Evolutionary conservation across 768 basidiomycete species (phyloP).

Genomic region (Phylloporus sp.): DNA sequence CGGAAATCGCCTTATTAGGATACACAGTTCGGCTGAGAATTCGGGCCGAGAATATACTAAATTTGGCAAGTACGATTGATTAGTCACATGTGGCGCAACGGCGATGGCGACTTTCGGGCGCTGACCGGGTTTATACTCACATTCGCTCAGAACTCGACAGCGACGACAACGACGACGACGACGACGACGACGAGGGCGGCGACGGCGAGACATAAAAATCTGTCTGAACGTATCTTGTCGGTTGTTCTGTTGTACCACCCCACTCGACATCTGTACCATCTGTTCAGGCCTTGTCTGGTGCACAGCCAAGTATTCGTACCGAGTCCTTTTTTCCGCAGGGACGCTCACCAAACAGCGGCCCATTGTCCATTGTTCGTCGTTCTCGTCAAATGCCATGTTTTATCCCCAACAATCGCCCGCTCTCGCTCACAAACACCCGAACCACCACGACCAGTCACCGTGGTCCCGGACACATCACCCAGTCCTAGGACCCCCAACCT

Average conservation of each 20-base stretch:
- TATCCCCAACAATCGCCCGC: constrained; percentile 83
- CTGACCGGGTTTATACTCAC: constrained; percentile 19
- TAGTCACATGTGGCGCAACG: constrained; percentile 19
- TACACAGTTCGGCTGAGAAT: background rate
- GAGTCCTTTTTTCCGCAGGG: constrained; percentile 10
- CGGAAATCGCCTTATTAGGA: constrained; percentile 8
- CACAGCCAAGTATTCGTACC: constrained; percentile 5
- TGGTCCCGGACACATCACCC: constrained; percentile 65
- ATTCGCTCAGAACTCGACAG: constrained; percentile 12
- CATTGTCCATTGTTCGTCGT: constrained; percentile 4
- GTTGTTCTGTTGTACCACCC: constrained; percentile 9
- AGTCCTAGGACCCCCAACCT: constrained; percentile 44
- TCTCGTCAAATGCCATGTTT: constrained; percentile 60
- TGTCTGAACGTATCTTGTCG: constrained; percentile 14
- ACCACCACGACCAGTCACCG: constrained; percentile 70
- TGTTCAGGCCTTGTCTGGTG: background rate
- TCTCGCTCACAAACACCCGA: constrained; percentile 71
- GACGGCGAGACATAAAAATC: constrained; percentile 15
- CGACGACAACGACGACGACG: constrained; percentile 15
- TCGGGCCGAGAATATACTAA: constrained; percentile 14
- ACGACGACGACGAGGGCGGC: constrained; percentile 12
- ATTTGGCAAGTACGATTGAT: constrained; percentile 6
- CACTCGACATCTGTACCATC: constrained; percentile 11
- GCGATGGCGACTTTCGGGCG: constrained; percentile 21
- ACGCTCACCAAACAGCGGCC: constrained; percentile 2